These are phyloP conservation scores for Anaeromyces robustus DNA, from an alignment of 192 early-diverging fungal species.

Conservation along the genomic window DNA sequence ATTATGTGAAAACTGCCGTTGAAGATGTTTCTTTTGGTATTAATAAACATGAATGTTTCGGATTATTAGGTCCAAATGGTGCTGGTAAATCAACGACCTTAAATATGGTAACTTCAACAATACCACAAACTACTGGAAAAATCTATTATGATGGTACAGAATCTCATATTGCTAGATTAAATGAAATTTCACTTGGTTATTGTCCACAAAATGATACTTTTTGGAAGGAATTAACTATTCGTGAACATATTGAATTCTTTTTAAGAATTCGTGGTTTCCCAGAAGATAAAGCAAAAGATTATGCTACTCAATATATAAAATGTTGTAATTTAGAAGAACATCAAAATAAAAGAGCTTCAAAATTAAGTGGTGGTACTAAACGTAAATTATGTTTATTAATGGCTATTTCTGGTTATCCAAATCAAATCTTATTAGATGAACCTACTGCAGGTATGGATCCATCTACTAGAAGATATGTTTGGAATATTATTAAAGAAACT, in stretches of 20 bases:
- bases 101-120: background rate
- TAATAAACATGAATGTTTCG: background rate
- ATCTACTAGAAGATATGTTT: background rate
- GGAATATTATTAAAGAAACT: background rate
- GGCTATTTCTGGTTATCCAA: background rate
- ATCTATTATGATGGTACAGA: background rate
- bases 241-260: background rate
- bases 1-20: background rate
- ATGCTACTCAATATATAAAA: background rate
- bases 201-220: background rate
- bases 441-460: background rate
- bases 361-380: background rate
- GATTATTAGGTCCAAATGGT: background rate
- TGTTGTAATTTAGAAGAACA: background rate
- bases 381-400: background rate
- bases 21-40: conserved; percentile 1
- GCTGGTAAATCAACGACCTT: background rate
- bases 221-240: background rate
- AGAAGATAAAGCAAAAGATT: background rate
- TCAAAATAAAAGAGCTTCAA: background rate
- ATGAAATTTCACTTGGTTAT: background rate
- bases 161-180: background rate
- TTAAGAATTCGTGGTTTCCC: background rate
- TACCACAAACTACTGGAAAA: background rate
- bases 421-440: background rate